Evolutionary conservation across 805 yeast genomes (phyloP), one percentile per base, ranked within the genome.

Genomic region (Ascoidea tarda): DNA sequence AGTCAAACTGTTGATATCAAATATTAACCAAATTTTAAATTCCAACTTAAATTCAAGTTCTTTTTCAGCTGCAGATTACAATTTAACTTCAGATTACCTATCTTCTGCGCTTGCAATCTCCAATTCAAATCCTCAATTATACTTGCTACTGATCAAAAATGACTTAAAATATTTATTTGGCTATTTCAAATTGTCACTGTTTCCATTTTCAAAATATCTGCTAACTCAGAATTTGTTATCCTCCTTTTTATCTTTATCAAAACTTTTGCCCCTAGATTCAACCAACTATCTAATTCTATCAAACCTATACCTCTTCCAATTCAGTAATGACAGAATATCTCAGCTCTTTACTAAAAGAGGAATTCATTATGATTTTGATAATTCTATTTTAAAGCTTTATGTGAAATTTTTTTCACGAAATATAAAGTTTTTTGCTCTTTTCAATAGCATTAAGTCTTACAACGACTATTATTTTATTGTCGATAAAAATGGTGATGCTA

Each of bases 351-450:
- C 82, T 32, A 77, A 82, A 58, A 80, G 76, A 57, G 89, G 97
- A 63, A 68, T 91, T 50, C 80, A 84, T 52, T 74, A 79, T 48
- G 91, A 91, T 64, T 85, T 87, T 65, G 96, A 87, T 56, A 76
- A 74, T 57, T 67, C 68, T 16, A 60, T 75, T 33, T 76, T 86
- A 8, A 77, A 82, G 58, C 64, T 80, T n/a, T 69, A 69, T 53
- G 70, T 77, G 33, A 76, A 74, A 54, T 66, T 80, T 54, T 66
- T 62, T 46, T 48, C 33, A 50, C 53, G 59, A 56, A 62, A 60
- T 48, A 62, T 47, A 55, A 69, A 63, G 53, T 67, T 72, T 46
- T 65, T 68, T 54, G 67, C 57, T 59, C 67, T 59, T 47, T 59
- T 76, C 32, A 72, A 76, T 45, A 67, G 74, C 12, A 73, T 77